Conservation (phyloP, 2,329 filamentous ascomycete species). For the Aureobasidium pullulans region DNA sequence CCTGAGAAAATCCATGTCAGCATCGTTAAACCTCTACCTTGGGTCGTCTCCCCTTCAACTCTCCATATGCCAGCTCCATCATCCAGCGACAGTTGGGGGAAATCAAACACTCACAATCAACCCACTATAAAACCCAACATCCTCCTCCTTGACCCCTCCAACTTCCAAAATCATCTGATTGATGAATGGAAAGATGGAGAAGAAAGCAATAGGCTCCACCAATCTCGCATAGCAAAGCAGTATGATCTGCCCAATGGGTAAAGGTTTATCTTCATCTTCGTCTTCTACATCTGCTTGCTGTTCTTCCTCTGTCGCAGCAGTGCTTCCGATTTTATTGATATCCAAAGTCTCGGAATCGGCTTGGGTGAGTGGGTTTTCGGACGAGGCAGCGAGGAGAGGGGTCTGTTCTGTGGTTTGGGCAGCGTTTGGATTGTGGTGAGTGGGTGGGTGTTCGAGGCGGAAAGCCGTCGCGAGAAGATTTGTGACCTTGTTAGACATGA, state of each 20-base stretch:
- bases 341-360: slow-evolving; percentile 1
- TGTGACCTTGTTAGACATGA: background rate
- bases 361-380: slow-evolving; percentile 9
- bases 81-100: too few relatives aligned
- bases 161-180: slow-evolving; percentile 67
- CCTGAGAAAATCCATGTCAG: slow-evolving; percentile 18
- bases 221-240: slow-evolving; percentile 66
- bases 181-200: slow-evolving; percentile 74
- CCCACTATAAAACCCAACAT: slow-evolving; percentile 73
- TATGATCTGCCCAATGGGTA: slow-evolving; percentile 60
- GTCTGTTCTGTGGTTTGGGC: background rate
- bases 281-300: background rate
- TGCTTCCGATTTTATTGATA: background rate
- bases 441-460: background rate
- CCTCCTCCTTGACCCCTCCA: slow-evolving; percentile 52
- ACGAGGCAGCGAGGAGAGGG: slow-evolving; percentile 5
- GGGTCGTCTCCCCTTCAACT: too few relatives aligned
- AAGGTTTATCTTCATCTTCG: slow-evolving; percentile 38
- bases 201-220: slow-evolving; percentile 74
- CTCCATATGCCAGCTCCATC: too few relatives aligned
- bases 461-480: background rate
- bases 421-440: background rate
- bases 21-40: too few relatives aligned
- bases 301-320: background rate
- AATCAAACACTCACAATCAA: slow-evolving; percentile 44